Evolutionary conservation across 805 yeast genomes (phyloP).

Genomic region (Naumovozyma dairenensis): DNA sequence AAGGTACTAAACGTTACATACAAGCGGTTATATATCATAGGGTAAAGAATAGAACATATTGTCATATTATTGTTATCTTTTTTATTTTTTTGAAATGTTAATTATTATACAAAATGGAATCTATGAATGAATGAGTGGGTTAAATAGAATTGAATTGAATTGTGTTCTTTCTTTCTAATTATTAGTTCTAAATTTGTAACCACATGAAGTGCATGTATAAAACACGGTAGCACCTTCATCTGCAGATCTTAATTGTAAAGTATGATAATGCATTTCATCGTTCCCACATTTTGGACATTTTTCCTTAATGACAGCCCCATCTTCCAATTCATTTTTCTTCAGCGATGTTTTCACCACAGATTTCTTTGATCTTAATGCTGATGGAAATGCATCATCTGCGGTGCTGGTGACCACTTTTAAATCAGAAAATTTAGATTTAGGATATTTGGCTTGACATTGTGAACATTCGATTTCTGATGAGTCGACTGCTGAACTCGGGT

Average conservation of each 20-base stretch:
- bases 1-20: no score
- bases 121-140: neutral
- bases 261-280: slow-evolving; percentile 97
- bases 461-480: slow-evolving; percentile 42
- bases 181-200: slow-evolving; percentile 88
- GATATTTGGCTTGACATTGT: slow-evolving; percentile 34
- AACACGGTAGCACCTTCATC: slow-evolving; percentile 99
- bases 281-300: slow-evolving; percentile 98
- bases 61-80: no score
- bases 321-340: slow-evolving; percentile 69
- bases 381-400: slow-evolving; percentile 90
- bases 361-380: slow-evolving; percentile 64
- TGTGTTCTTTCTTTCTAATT: no score
- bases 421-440: slow-evolving; percentile 47
- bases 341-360: slow-evolving; percentile 85
- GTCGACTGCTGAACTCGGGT: slow-evolving; percentile 36
- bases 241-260: slow-evolving; percentile 91
- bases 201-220: slow-evolving; percentile 90
- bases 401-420: slow-evolving; percentile 82
- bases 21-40: no score
- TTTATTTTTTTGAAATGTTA: no score
- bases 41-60: no score
- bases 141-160: no score
- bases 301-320: slow-evolving; percentile 94
- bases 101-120: slow-evolving; percentile 1